Base-by-base conservation (phyloP, 306 rosid genomes). In the Gleditsia sinensis region DNA sequence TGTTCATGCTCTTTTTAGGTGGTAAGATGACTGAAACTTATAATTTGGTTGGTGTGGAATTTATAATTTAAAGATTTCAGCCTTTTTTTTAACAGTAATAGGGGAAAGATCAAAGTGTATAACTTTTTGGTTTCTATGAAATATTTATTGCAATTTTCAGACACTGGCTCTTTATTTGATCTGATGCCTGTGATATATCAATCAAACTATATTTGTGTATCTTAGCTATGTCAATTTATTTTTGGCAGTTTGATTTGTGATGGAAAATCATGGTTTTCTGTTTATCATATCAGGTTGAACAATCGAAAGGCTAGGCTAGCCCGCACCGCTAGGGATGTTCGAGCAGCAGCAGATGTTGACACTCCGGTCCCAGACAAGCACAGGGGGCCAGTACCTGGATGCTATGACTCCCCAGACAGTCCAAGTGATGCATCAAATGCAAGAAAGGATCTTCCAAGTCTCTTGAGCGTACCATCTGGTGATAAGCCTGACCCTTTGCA, bases 231-330 rank as follows among this genome's bases (percentile, higher is more conserved):
- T 51, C 50, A 25, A 16, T 32, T 36, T 51, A 53, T 74, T 69
- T 51, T 69, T 32, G 21, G 17, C 30, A 10, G 34, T 59, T 73
- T 70, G 71, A 50, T 68, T 43, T 75, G 56, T 62, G 33, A 48
- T 56, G 55, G 39, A 60, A 54, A 23, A 3, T 23, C 55, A 19
- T 14, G 4, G 8, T 42, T 67, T 23, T 57, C 43, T 75, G 43
- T 61, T 27, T 74, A 28, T 42, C 51, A 25, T 59, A 60, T 67
- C 87, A 94, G 97, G 99, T 83, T 94, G 88, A 94, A 94, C 77
- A 94, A 94, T 69, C 88, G 97, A 77, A 90, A 94, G 75, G 99
- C 97, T 23, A 92, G 89, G 89, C 86, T 94, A 42, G 99, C 97
- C 50, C 93, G 95, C 19, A 81, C 95, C 0, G 96, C 90, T 51